These are phyloP conservation scores for Cryphonectria radicalis DNA, from an alignment of 2,329 filamentous ascomycete species.

Conservation along the genomic window DNA sequence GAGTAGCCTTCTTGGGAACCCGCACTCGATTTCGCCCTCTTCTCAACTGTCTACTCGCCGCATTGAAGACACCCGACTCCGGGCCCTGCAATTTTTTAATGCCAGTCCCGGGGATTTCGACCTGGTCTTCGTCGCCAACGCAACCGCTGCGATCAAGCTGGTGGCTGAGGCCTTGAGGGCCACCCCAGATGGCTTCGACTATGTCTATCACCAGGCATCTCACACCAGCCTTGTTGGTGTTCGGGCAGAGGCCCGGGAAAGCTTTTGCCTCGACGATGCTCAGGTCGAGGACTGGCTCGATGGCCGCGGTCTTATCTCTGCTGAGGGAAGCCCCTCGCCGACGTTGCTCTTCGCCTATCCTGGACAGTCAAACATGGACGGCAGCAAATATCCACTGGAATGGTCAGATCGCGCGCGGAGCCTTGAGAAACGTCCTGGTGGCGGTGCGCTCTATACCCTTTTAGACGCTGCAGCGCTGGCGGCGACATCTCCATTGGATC, in stretches of 20 bases:
- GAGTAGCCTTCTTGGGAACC: conserved; percentile 82
- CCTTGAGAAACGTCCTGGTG: background rate
- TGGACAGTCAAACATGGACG: conserved; percentile 93
- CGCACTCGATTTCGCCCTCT: conserved; percentile 82
- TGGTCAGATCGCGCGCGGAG: conserved; percentile 63
- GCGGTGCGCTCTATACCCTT: conserved; percentile 63
- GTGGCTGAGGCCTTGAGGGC: conserved; percentile 76
- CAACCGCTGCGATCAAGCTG: conserved; percentile 86
- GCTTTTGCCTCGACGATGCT: conserved; percentile 68
- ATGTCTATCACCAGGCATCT: conserved; percentile 80
- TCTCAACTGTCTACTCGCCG: conserved; percentile 76
- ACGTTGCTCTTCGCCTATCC: conserved; percentile 74
- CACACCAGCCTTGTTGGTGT: conserved; percentile 89
- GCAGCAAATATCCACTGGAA: conserved; percentile 70
- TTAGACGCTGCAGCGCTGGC: conserved; percentile 84
- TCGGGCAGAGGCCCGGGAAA: conserved; percentile 69
- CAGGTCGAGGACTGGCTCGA: conserved; percentile 70
- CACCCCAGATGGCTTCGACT: conserved; percentile 72
- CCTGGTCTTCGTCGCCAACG: conserved; percentile 85
- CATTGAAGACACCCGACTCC: conserved; percentile 76
- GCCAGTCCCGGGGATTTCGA: conserved; percentile 84
- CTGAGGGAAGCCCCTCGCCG: conserved; percentile 30
- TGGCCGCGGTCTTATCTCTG: conserved; percentile 40
- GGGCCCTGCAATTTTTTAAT: conserved; percentile 75
- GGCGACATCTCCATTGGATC: conserved; percentile 75